Base-by-base conservation (phyloP, 2,329 filamentous ascomycete species). In the Colletotrichum sidae region DNA sequence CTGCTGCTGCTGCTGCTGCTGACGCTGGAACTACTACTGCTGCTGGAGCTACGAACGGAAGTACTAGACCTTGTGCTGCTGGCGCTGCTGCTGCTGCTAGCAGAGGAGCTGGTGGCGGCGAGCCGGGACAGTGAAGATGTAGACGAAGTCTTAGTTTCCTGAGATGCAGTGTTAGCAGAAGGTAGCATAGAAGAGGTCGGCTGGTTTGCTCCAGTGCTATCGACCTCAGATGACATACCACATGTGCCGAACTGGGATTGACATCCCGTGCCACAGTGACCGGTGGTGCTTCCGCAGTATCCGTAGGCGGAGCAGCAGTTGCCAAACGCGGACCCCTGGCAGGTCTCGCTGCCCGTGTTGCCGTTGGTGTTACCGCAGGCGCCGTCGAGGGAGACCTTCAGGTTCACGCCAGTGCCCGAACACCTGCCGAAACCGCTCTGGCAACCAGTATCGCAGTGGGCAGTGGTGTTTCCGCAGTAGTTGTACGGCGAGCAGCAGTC, bases 301-400 rank as follows among this genome's bases (percentile, higher is more conserved):
- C 68, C 68, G 37, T 67, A 70, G 37, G 56, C n/a, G 15, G 68
- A 70, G 55, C 70, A 71, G 61, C 70, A 71, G 17, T 55, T 57
- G 4, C 67, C 64, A 64, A 62, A 66, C 4, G 39, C 25, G 12
- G 62, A 68, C 33, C 64, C 65, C 15, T 34, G n/a, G 15, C 65
- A 67, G 4, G 53, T 55, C 34, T 33, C 39, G 37, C 15, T 44
- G n/a, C 59, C 52, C 10, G 10, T 6, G 11, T 55, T 6, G 5
- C 58, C 55, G 12, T 39, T 60, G 9, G 34, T 44, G 1, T 25
- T 10, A 13, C 62, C 57, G 41, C 66, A 69, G 53, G 58, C 55
- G 9, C 65, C 67, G 34, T 69, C 42, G 11, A 45, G 52, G 11
- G 65, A 65, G 33, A 67, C 57, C 33, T 55, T 44, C 25, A 56